Base-by-base conservation (phyloP, 1,139 yeast species). In the Debaryomyces nepalensis region DNA sequence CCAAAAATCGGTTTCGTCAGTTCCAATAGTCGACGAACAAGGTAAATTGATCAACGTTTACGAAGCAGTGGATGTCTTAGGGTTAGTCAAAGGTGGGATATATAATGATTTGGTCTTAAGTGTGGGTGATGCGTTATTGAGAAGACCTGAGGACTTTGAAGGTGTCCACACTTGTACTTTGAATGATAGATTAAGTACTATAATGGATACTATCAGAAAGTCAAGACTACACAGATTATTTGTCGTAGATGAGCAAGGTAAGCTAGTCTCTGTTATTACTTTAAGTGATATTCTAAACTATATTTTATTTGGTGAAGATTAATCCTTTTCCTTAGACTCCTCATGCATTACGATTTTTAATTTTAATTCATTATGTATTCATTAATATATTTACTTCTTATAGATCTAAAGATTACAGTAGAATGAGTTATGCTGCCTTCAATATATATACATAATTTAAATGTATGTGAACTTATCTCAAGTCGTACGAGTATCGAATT, bases 121-220 rank as follows among this genome's bases (percentile, higher is more conserved):
- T 45, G 97, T 95, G 7, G 99, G 99, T 3, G 98, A 93, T 62
- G 99, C 99, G 0, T 74, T 95, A 43, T 82, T 93, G 81, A 81
- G 96, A 63, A 80, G 99, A 59, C 85, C 96, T 6, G 97, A 91
- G 54, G 98, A 93, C 61, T 95, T 93, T 58, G 99, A 93, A 64
- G 99, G 99, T 45, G 99, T 95, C 11, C 91, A 91, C 64, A 93
- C 98, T 0, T 95, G 99, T 66, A 90, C 98, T 0, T 75, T 83
- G 51, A 78, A 83, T 52, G 99, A 95, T 63, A 77, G 95, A 49
- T 73, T 95, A 47, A 87, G 95, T 50, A 89, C 96, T 11, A 87
- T 95, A 47, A 80, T 93, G 84, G 97, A 93, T 60, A 91, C 96
- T 31, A 89, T 95, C 47, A 79, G 98, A 57, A 86, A 91, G 55